Conservation (phyloP, 306 rosid genomes). For the Datisca glomerata region DNA sequence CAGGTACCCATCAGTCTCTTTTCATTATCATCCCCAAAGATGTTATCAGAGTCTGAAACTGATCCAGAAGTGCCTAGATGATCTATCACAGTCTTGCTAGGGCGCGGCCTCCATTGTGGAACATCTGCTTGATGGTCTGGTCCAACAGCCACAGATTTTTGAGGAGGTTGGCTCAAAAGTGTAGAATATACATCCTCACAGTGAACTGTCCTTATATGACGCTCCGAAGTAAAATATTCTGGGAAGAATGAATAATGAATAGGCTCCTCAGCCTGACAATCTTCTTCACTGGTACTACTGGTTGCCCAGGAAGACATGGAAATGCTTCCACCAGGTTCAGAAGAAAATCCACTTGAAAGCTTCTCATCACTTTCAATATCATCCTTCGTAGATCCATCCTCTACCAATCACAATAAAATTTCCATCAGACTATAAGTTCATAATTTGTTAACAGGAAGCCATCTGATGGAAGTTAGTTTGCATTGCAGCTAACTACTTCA, state of each 20-base stretch:
- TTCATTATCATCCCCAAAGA: conserved; percentile 20
- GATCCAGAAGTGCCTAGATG: conserved; percentile 10
- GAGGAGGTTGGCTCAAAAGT: conserved; percentile 57
- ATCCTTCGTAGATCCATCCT: conserved; percentile 31
- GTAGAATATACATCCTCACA: conserved; percentile 53
- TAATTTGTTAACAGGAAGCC: not conserved
- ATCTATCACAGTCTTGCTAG: not conserved
- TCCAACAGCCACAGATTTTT: conserved; percentile 51
- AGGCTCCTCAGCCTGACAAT: conserved; percentile 22
- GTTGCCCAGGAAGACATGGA: conserved; percentile 44
- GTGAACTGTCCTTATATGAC: conserved; percentile 44
- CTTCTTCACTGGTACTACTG: conserved; percentile 25
- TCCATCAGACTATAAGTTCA: conserved; percentile 15
- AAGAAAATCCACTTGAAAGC: conserved; percentile 30
- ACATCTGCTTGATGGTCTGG: conserved; percentile 59
- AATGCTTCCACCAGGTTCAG: conserved; percentile 23
- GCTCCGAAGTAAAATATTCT: conserved; percentile 42
- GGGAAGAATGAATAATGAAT: conserved; percentile 35
- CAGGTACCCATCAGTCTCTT: conserved; percentile 48
- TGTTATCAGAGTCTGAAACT: conserved; percentile 15
- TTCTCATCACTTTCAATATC: conserved; percentile 28
- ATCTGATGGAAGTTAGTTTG: not conserved
- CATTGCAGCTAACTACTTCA: too few relatives aligned
- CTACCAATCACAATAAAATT: conserved; percentile 39
- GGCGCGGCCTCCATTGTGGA: conserved; percentile 37